Percentiles rank a stretch among this genome's conserved stretches.
Evolutionary conservation across 371 early-diverging fungal species (phyloP).

Genomic region (Mortierella sp.): DNA sequence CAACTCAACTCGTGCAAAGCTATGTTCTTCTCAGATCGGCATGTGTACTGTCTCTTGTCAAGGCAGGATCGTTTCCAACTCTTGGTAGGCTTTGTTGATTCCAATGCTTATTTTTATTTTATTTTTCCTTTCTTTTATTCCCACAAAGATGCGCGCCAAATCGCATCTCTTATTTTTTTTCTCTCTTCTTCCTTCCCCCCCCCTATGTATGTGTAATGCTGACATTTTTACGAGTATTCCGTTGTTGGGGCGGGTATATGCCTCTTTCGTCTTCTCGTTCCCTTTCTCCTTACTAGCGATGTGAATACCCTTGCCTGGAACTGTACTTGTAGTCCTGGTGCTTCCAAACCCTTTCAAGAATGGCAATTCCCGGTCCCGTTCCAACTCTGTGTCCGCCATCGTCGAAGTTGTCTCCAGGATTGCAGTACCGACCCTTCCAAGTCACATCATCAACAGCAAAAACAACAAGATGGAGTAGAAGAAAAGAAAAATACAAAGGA

Average conservation of each 20-base stretch:
- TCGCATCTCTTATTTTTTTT: background rate
- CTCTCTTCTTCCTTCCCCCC: background rate
- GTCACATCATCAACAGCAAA: background rate
- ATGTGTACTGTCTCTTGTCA: slow-evolving; percentile 39
- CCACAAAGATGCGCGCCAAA: no score
- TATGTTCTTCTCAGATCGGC: slow-evolving; percentile 26
- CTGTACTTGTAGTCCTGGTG: slow-evolving; percentile 7
- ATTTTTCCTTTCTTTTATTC: no score
- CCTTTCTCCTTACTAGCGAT: no score
- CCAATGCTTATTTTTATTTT: no score
- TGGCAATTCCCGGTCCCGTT: slow-evolving; percentile 35
- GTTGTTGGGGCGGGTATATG: no score
- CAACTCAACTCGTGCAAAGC: slow-evolving; percentile 5
- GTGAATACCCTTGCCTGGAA: slow-evolving; percentile 15
- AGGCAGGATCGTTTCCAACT: slow-evolving; percentile 7
- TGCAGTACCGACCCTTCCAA: background rate
- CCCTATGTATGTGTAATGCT: no score
- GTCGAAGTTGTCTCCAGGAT: slow-evolving; percentile 2
- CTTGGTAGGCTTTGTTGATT: slow-evolving; percentile 4
- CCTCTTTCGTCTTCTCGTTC: no score
- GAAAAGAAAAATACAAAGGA: background rate
- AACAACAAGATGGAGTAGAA: background rate
- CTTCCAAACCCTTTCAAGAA: background rate
- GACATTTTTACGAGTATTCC: no score
- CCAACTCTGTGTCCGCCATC: slow-evolving; percentile 21